Base-by-base conservation (phyloP, 176 grass and related monocot genomes). In the Ananas comosus region DNA sequence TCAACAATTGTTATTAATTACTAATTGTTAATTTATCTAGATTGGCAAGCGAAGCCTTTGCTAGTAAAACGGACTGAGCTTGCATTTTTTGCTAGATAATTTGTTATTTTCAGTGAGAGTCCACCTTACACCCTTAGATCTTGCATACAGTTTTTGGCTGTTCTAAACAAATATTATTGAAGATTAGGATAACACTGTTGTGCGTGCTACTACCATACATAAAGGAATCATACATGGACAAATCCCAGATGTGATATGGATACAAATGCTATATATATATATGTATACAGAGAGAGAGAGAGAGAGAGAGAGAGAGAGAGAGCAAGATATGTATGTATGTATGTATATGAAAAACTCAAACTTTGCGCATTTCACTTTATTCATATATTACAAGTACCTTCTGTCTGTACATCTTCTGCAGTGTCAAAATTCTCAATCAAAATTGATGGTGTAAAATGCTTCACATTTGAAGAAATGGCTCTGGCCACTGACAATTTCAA, bases 401-500 rank as follows among this genome's bases (percentile, higher is more conserved):
- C 53, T 18, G 24, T 68, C 72, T 19, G 48, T 67, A 63, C 49
- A 16, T 70, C 49, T 42, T 87, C 52, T 85, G 78, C 85, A 86
- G 82, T 80, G 10, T 67, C 82, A 48, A 87, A 69, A 80, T 79
- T 75, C 76, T 88, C 92, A 78, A 66, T 92, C 48, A 97, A 97
- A 81, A 66, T 97, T 59, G 87, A 90, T 68, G 84, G 82, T 53
- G 82, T 97, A 49, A 97, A 73, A 67, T 85, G 77, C 68, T 97
- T 97, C 72, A 83, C 84, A 54, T 92, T 92, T 70, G 69, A 92
- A 49, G 89, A 97, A 83, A 90, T 97, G 89, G 74, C 70, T 73
- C 64, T 56, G 13, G 94, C 94, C 33, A 84, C 94, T 65, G 81
- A 57, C 33, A 72, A 92, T 73, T 97, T 97, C 65, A 51, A 67